Percentiles rank a stretch among this genome's conserved stretches.
These are phyloP conservation scores for Sicyos edulis DNA, from an alignment of 306 rosid species.

Conservation along the genomic window DNA sequence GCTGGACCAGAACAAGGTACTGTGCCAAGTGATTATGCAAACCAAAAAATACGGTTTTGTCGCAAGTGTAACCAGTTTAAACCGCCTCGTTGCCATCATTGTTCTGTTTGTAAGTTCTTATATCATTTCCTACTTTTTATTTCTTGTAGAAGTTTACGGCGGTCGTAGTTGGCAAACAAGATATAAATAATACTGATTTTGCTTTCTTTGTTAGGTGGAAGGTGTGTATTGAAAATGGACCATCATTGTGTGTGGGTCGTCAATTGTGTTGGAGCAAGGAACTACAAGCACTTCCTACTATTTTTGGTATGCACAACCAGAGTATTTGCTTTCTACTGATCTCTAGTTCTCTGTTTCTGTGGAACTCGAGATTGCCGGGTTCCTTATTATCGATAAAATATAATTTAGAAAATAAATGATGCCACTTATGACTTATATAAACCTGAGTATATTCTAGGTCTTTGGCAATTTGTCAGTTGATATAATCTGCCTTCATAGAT, in stretches of 20 bases:
- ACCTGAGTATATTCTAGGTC: neutral
- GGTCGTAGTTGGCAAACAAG: neutral
- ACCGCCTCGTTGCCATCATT: slow-evolving; percentile 78
- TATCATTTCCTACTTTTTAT: slow-evolving; percentile 6
- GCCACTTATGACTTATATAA: neutral
- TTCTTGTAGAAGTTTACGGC: neutral
- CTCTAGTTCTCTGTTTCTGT: neutral
- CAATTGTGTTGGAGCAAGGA: slow-evolving; percentile 74
- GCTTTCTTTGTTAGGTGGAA: slow-evolving; percentile 50
- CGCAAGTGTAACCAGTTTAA: slow-evolving; percentile 69
- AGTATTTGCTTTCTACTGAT: neutral
- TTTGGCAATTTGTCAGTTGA: neutral
- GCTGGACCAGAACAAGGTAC: slow-evolving; percentile 24
- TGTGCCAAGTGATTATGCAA: slow-evolving; percentile 24
- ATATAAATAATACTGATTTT: slow-evolving; percentile 22
- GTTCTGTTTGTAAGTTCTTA: slow-evolving; percentile 67
- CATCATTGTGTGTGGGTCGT: slow-evolving; percentile 87
- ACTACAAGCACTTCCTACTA: slow-evolving; percentile 70
- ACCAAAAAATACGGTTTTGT: slow-evolving; percentile 47
- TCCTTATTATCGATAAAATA: neutral
- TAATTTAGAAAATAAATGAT: neutral
- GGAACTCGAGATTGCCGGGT: neutral
- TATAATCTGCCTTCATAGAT: neutral
- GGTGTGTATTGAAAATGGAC: slow-evolving; percentile 74
- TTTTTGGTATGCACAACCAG: slow-evolving; percentile 49